Conservation (phyloP, 768 basidiomycete species). For the Amanita muscaria region DNA sequence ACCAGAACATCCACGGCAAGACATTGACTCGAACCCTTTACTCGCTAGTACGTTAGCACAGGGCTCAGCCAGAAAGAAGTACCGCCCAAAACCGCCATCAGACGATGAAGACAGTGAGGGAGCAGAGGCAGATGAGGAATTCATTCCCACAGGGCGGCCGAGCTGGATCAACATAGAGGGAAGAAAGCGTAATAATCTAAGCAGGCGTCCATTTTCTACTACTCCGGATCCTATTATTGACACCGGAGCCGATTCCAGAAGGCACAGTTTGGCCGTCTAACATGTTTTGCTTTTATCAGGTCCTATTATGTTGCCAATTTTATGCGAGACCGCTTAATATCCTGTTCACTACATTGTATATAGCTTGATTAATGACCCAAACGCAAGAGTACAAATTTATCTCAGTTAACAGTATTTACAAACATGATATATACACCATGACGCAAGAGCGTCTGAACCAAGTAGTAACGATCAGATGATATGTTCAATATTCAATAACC, state of each 20-base stretch:
- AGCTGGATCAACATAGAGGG: conserved; percentile 51
- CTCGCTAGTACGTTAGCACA: conserved; percentile 11
- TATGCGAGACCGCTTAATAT: neutral
- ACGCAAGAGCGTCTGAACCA: no score
- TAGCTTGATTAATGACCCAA: conserved; percentile 1
- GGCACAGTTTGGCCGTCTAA: conserved; percentile 64
- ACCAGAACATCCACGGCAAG: conserved; percentile 25
- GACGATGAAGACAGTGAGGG: conserved; percentile 56
- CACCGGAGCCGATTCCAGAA: conserved; percentile 45
- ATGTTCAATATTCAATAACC: conserved; percentile 47
- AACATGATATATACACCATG: no score
- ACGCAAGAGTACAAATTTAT: no score
- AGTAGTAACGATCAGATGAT: no score
- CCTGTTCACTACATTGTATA: neutral
- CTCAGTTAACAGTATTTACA: no score
- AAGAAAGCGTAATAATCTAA: conserved; percentile 28
- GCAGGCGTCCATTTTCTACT: conserved; percentile 8
- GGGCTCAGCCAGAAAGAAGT: conserved; percentile 41
- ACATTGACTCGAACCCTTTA: conserved; percentile 11
- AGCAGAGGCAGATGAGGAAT: conserved; percentile 66
- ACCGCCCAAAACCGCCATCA: conserved; percentile 29
- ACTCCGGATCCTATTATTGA: conserved; percentile 23
- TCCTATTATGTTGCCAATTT: neutral
- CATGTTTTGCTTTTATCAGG: neutral
- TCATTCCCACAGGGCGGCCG: conserved; percentile 23